Evolutionary conservation across 179 eudicot genomes (phyloP).

Genomic region (Carnegiea gigantea): DNA sequence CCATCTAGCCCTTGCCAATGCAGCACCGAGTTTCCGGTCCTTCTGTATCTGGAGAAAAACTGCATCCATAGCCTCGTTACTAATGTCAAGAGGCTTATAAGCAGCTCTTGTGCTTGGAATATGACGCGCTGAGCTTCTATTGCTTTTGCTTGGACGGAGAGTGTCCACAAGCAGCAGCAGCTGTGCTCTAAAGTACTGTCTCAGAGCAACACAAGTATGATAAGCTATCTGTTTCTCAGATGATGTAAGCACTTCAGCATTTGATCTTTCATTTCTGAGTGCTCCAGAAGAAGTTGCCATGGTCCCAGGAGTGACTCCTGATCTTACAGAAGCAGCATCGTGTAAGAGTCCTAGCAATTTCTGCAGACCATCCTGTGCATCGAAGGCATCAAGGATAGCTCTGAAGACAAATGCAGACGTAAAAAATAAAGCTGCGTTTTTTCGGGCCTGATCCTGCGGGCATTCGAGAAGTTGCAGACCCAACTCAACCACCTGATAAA

Average conservation of each 20-base stretch:
- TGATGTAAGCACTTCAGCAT: conserved; percentile 82
- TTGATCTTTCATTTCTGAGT: conserved; percentile 73
- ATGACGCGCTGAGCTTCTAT: conserved; percentile 69
- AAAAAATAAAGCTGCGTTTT: conserved; percentile 91
- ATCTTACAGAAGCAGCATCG: conserved; percentile 86
- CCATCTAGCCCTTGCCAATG: conserved; percentile 87
- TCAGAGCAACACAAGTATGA: conserved; percentile 90
- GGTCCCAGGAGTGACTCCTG: conserved; percentile 76
- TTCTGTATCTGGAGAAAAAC: conserved; percentile 83
- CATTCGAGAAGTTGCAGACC: conserved; percentile 93
- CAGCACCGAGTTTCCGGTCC: conserved; percentile 96
- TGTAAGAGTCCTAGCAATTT: conserved; percentile 63
- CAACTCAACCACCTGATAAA: conserved; percentile 74
- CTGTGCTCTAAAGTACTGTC: conserved; percentile 96
- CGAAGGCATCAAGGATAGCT: conserved; percentile 91
- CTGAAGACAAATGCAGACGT: conserved; percentile 93
- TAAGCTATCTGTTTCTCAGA: conserved; percentile 97
- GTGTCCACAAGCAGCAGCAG: conserved; percentile 86
- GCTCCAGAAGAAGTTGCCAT: conserved; percentile 62
- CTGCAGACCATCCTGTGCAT: conserved; percentile 87
- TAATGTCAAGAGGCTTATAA: conserved; percentile 92
- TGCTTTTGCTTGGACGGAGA: conserved; percentile 73
- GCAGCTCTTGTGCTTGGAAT: conserved; percentile 65
- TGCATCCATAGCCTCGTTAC: conserved; percentile 93
- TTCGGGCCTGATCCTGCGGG: conserved; percentile 93